These are phyloP conservation scores for Chloris gayana DNA, from an alignment of 176 grass and related monocot species.

Conservation along the genomic window DNA sequence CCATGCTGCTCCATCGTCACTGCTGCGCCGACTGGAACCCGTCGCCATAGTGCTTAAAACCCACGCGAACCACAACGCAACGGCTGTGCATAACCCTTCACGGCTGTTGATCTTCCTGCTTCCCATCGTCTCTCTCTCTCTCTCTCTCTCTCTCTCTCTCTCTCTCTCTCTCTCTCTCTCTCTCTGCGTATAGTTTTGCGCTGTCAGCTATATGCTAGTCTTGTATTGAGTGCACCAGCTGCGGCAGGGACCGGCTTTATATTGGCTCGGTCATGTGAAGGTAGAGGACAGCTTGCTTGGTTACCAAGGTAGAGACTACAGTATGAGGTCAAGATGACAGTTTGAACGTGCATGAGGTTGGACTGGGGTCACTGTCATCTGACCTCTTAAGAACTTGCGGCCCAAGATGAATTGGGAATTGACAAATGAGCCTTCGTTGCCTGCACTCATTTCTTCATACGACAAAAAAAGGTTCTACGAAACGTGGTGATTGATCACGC, in stretches of 20 bases:
- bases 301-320: background rate
- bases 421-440: background rate
- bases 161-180: no score
- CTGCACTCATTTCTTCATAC: background rate
- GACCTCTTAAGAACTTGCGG: background rate
- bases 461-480: background rate
- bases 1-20: background rate
- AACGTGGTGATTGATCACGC: background rate
- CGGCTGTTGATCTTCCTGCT: background rate
- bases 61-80: slow-evolving; percentile 26
- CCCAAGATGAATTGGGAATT: background rate
- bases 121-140: background rate
- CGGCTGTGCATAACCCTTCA: background rate
- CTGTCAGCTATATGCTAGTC: no score
- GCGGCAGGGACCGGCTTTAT: background rate
- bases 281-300: background rate
- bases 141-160: no score
- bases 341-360: background rate
- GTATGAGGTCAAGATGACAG: no score
- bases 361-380: background rate
- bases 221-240: background rate
- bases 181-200: no score
- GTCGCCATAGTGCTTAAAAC: background rate
- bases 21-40: background rate
- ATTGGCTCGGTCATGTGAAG: background rate